phyloP scores from a whole-genome alignment of 2,329 filamentous ascomycete species.

The Helotiales sp. region DNA sequence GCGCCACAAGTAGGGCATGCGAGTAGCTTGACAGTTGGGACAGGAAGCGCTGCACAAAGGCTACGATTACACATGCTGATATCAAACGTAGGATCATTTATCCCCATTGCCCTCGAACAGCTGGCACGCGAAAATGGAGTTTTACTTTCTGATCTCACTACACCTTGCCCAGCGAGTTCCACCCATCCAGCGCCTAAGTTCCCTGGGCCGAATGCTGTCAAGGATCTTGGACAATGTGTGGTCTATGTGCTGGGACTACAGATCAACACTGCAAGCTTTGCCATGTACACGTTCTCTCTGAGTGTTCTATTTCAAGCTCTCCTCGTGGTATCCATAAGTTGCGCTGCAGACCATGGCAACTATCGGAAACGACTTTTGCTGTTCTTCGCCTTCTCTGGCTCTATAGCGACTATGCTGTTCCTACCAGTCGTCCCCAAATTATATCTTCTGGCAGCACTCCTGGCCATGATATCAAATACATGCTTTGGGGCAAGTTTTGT shows the following conservation, averaged over 20 bases:
- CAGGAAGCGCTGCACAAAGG: background rate
- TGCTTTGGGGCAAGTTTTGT: constrained; percentile 96
- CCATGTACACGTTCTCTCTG: constrained; percentile 97
- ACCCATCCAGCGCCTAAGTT: constrained; percentile 29
- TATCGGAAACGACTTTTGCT: constrained; percentile 89
- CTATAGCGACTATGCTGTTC: constrained; percentile 85
- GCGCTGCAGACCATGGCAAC: constrained; percentile 90
- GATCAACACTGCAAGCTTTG: constrained; percentile 95
- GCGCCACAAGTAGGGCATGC: background rate
- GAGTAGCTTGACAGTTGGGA: background rate
- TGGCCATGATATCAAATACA: constrained; percentile 90
- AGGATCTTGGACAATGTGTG: constrained; percentile 72
- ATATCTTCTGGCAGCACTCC: constrained; percentile 80
- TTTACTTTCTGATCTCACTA: constrained; percentile 75
- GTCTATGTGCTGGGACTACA: constrained; percentile 81
- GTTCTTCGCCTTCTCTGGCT: constrained; percentile 81
- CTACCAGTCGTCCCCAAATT: constrained; percentile 75
- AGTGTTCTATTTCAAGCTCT: constrained; percentile 89
- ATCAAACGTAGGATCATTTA: constrained; percentile 74
- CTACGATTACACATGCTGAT: constrained; percentile 21
- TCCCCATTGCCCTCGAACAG: constrained; percentile 93
- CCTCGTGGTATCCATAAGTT: constrained; percentile 94
- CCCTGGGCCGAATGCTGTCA: constrained; percentile 34
- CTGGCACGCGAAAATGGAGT: constrained; percentile 92
- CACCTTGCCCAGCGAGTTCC: constrained; percentile 65